Evolutionary conservation across 2,329 filamentous ascomycete species (phyloP).

Genomic region (Trichoderma sp.): DNA sequence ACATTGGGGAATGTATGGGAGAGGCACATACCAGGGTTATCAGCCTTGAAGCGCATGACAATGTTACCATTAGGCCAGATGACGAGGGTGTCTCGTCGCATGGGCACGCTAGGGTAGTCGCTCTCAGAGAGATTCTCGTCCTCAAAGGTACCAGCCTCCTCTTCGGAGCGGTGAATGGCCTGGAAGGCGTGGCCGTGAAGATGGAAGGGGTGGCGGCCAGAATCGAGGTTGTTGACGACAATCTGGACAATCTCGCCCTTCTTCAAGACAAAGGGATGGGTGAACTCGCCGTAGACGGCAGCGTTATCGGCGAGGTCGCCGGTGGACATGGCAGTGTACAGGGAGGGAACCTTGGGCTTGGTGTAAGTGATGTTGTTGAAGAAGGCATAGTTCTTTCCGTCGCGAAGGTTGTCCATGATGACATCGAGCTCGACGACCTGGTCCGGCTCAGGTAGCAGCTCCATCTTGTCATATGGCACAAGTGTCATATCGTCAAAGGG

Average conservation of each 20-base stretch:
- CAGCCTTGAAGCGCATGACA: conserved; percentile 64
- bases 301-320: conserved; percentile 59
- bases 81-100: conserved; percentile 67
- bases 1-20: neutral
- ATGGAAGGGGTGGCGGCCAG: conserved; percentile 72
- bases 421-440: conserved; percentile 62
- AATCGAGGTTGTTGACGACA: conserved; percentile 73
- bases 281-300: conserved; percentile 63
- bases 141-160: conserved; percentile 57
- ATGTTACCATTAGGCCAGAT: conserved; percentile 65
- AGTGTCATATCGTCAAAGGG: conserved; percentile 73
- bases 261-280: conserved; percentile 65
- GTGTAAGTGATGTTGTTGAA: conserved; percentile 79
- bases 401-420: conserved; percentile 59
- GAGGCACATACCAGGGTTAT: conserved; percentile 57
- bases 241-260: conserved; percentile 69
- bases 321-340: conserved; percentile 71
- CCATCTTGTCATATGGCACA: conserved; percentile 64
- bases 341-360: conserved; percentile 70
- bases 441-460: conserved; percentile 60
- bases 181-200: conserved; percentile 77
- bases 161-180: conserved; percentile 58
- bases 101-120: conserved; percentile 53
- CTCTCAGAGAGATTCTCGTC: conserved; percentile 44
- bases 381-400: conserved; percentile 62